Base-by-base conservation (phyloP, 352 stramenopile genomes). In the Globisporangium parvum region DNA sequence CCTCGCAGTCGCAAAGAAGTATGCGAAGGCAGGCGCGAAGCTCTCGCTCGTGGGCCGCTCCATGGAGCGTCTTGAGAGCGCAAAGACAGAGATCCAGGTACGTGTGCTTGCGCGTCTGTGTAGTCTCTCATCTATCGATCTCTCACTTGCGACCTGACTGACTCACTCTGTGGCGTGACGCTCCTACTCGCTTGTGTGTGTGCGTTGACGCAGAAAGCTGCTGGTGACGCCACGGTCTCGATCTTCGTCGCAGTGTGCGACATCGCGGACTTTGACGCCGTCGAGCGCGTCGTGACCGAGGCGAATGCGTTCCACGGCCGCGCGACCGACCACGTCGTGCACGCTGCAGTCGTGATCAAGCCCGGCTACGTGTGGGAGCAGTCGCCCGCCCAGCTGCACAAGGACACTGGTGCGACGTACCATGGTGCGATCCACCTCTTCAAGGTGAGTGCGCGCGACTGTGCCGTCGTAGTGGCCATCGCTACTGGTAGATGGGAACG, bases 341-440 rank as follows among this genome's bases (percentile, higher is more conserved):
- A 83, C 46, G 71, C 66, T 12, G 69, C 77, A 26, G 57, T 59
- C 33, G 51, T 55, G 5, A 57, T 62, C 18, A 47, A 52, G 17
- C 70, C 78, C 2, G 73, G 79, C 4, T 65, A 75, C 39, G 76
- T 85, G 31, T 75, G 82, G 55, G 62, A 80, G 21, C 80, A 90
- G 41, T 66, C 80, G 24, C 37, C 78, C 18, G 52, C 51, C n/a
- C 31, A 66, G 20, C 72, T 87, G 46, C 67, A 69, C n/a, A 50
- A 67, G 2, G 65, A 67, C 14, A 83, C 87, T 62, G 74, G 78
- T 35, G 57, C 75, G 45, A 90, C 88, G 50, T 91, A 87, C 63
- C 60, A 80, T 47, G 79, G 75, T 2, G 67, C 73, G 9, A 65
- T 91, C 3, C 65, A 91, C 42, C 48, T 77, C 10, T 47, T 87